Conservation (phyloP, 225 moss, liverwort and hornwort genomes). For the Polytrichum formosum region DNA sequence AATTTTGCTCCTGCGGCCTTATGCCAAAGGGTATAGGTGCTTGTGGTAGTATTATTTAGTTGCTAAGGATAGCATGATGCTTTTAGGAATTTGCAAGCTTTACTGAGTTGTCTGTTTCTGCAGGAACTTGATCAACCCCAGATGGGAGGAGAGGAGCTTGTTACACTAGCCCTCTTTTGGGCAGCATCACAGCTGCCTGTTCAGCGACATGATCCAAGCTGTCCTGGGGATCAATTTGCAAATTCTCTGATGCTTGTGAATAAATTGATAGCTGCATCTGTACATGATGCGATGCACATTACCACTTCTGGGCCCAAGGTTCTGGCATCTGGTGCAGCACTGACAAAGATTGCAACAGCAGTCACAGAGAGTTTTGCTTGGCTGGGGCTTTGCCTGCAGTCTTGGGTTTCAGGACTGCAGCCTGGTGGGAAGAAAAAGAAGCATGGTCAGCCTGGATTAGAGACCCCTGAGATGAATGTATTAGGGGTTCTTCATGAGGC, state of each 20-base stretch:
- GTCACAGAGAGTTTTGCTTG: slow-evolving; percentile 82
- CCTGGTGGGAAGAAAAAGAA: slow-evolving; percentile 82
- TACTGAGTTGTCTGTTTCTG: background rate
- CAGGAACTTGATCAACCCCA: slow-evolving; percentile 14
- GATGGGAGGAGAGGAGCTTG: slow-evolving; percentile 30
- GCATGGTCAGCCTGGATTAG: slow-evolving; percentile 35
- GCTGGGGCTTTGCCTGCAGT: slow-evolving; percentile 79
- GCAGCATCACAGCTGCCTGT: slow-evolving; percentile 41
- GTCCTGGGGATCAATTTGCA: slow-evolving; percentile 19
- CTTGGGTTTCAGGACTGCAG: slow-evolving; percentile 74
- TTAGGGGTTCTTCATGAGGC: slow-evolving; percentile 40
- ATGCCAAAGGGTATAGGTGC: too few relatives aligned
- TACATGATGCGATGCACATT: slow-evolving; percentile 32
- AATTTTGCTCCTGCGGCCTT: too few relatives aligned
- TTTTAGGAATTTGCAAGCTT: too few relatives aligned
- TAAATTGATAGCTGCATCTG: slow-evolving; percentile 31
- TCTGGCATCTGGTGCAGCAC: slow-evolving; percentile 31
- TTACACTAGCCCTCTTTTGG: slow-evolving; percentile 53
- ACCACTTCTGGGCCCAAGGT: slow-evolving; percentile 15
- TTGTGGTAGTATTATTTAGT: too few relatives aligned
- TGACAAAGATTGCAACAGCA: slow-evolving; percentile 47
- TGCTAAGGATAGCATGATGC: too few relatives aligned
- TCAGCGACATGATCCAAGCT: slow-evolving; percentile 25
- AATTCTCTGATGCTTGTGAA: slow-evolving; percentile 28
- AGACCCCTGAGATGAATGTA: slow-evolving; percentile 26